Evolutionary conservation across 441 rosid species (phyloP), one percentile per base, ranked within the genome.

Genomic region (Bocquillonia castaneifolia): DNA sequence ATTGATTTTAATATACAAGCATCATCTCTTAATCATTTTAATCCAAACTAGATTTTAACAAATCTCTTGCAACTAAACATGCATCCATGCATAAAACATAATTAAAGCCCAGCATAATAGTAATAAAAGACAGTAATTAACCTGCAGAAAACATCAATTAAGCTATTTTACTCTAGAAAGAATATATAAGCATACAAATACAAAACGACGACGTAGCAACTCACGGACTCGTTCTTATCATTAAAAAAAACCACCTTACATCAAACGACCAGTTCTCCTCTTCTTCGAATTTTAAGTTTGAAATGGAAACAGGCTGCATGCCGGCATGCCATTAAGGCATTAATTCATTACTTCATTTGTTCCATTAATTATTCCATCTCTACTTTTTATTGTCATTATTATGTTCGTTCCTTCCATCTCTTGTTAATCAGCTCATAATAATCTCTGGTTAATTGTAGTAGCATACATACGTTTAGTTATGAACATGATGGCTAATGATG

Each of bases 401-500:
- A 9, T 9, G 40, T 36, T 36, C 40, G 28, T 34, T 51, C 58
- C 3, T 26, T 36, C 9, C 9, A 20, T 58, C 47, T 12, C 45
- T 58, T 15, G 1, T 28, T 26, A 2, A 25, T 47, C 20, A n/a
- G 23, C 12, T 25, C 20, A 9, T 26, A 32, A 4, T 53, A 18
- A 47, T n/a, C 22, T 61, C 23, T 61, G 47, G 47, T 22, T 22
- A 59, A 44, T 6, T 37, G 12, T 42, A 42, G 40, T 36, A n/a
- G n/a, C n/a, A n/a, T n/a, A n/a, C n/a, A n/a, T n/a, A n/a, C n/a
- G n/a, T n/a, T n/a, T n/a, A n/a, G n/a, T n/a, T n/a, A n/a, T 36
- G 4, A 36, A 36, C 40, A 45, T 20, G 18, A 76, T 74, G 80
- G 75, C 73, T 52, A 42, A 1, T 63, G 15, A 0, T 18, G 36